Conservation (phyloP, 805 yeast genomes). For the Lipomyces spencermartinsiae region DNA sequence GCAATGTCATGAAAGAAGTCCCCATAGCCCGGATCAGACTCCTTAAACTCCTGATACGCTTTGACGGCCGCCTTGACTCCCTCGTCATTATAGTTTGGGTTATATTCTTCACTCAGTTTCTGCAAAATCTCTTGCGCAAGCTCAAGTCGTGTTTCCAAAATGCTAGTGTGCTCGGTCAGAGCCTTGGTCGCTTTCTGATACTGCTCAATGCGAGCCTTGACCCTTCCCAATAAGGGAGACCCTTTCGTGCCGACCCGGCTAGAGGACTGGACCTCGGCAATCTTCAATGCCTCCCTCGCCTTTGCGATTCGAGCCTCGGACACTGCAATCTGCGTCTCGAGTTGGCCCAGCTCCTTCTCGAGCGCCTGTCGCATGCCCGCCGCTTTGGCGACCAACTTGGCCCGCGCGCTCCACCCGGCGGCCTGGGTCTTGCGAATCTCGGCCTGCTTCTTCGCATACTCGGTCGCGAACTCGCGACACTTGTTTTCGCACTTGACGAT, state of each 20-base stretch:
- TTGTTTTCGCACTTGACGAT: slow-evolving; percentile 58
- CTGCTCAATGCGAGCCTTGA: slow-evolving; percentile 25
- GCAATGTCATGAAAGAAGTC: slow-evolving; percentile 5
- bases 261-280: slow-evolving; percentile 34
- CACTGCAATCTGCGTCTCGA: slow-evolving; percentile 41
- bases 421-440: slow-evolving; percentile 38
- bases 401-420: slow-evolving; percentile 50
- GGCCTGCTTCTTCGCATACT: slow-evolving; percentile 45
- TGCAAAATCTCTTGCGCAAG: slow-evolving; percentile 50
- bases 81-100: slow-evolving; percentile 83
- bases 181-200: slow-evolving; percentile 27
- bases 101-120: slow-evolving; percentile 63
- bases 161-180: slow-evolving; percentile 9
- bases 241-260: slow-evolving; percentile 21
- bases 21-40: background rate
- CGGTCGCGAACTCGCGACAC: slow-evolving; percentile 59
- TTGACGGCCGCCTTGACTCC: slow-evolving; percentile 80
- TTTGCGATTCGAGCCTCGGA: slow-evolving; percentile 31
- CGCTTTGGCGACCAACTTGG: slow-evolving; percentile 46
- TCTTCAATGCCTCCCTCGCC: slow-evolving; percentile 46
- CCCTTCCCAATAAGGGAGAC: slow-evolving; percentile 25
- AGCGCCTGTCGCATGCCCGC: slow-evolving; percentile 37
- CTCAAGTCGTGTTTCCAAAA: slow-evolving; percentile 29
- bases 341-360: slow-evolving; percentile 31
- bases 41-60: slow-evolving; percentile 44